Base-by-base conservation (phyloP, 2,329 filamentous ascomycete genomes). In the Fusarium palustre region DNA sequence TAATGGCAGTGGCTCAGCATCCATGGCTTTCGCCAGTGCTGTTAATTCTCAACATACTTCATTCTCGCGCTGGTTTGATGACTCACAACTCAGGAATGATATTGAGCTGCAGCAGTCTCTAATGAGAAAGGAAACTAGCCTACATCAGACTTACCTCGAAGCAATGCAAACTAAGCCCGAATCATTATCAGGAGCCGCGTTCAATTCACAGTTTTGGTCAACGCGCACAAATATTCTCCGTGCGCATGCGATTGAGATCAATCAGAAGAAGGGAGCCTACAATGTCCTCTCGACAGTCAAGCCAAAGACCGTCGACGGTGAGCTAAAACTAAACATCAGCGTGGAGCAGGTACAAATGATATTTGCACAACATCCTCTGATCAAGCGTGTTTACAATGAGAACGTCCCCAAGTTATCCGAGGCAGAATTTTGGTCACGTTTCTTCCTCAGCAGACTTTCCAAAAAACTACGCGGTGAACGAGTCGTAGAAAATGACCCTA, bases 141-240 rank as follows among this genome's bases (percentile, higher is more conserved):
- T 99, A 41, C 88, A 92, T 72, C 89, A 92, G 77, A 96, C 94
- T 43, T 97, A 97, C 77, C 90, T 93, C 81, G 93, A 97, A 76
- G 92, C 93, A 1, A 84, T 94, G 49, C 86, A 88, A 54, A 92
- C 92, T 11, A 97, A 97, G 76, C 94, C 95, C 1, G 91, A 95
- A 10, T 90, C 91, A 3, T 91, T 98, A 65, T 91, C 91, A 0
- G 89, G 91, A 30, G 87, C 88, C 3, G 91, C 94, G 45, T 97
- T 98, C 79, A 94, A 95, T 71, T 85, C 89, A 2, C 95, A 97
- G 78, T 99, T 99, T 81, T 99, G 96, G 96, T 93, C 93, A 2
- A 93, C 93, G 3, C 87, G 97, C 46, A 87, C 94, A 47, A 93
- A 93, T 77, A 83, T 97, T 33, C 85, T 99, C 31, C 91, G 96